These are phyloP conservation scores for Yarrowia galli DNA, from an alignment of 1,139 yeast species.

Conservation along the genomic window DNA sequence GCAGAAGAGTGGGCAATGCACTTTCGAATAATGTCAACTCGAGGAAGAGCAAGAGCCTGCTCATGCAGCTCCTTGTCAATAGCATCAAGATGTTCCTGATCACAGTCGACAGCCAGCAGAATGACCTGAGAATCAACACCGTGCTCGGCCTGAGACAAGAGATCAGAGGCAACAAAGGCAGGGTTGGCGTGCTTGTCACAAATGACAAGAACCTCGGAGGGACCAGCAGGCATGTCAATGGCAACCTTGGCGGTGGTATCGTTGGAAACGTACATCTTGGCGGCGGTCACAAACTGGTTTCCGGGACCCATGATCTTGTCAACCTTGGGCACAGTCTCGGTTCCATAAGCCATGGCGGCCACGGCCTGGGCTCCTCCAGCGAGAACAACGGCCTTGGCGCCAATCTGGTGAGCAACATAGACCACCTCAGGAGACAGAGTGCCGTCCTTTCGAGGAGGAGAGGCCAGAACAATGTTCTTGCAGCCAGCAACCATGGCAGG, in stretches of 20 bases:
- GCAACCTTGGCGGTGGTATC: conserved; percentile 95
- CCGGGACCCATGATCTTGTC: conserved; percentile 99
- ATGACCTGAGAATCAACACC: conserved; percentile 98
- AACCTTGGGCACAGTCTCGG: conserved; percentile 88
- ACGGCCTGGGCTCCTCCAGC: conserved; percentile 99
- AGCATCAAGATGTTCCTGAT: conserved; percentile 63
- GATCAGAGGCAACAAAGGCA: conserved; percentile 93
- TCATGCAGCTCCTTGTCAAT: conserved; percentile 81
- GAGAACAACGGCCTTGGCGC: conserved; percentile 85
- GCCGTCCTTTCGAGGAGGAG: conserved; percentile 97
- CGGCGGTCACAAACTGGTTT: conserved; percentile 98
- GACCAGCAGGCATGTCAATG: conserved; percentile 99
- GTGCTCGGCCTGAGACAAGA: conserved; percentile 97
- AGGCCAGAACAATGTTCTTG: conserved; percentile 88
- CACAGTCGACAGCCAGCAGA: conserved; percentile 79
- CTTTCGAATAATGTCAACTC: conserved; percentile 90
- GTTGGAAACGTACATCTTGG: conserved; percentile 95
- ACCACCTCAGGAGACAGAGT: conserved; percentile 96
- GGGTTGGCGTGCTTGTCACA: conserved; percentile 90
- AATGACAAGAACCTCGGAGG: conserved; percentile 93
- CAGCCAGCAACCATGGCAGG: conserved; percentile 99
- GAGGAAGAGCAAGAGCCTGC: conserved; percentile 88
- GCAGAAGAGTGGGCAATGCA: conserved; percentile 92
- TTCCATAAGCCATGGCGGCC: conserved; percentile 98
- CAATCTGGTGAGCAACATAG: conserved; percentile 94